These are phyloP conservation scores for Fusarium metavorans DNA, from an alignment of 2,329 filamentous ascomycete genomes.

Conservation along the genomic window DNA sequence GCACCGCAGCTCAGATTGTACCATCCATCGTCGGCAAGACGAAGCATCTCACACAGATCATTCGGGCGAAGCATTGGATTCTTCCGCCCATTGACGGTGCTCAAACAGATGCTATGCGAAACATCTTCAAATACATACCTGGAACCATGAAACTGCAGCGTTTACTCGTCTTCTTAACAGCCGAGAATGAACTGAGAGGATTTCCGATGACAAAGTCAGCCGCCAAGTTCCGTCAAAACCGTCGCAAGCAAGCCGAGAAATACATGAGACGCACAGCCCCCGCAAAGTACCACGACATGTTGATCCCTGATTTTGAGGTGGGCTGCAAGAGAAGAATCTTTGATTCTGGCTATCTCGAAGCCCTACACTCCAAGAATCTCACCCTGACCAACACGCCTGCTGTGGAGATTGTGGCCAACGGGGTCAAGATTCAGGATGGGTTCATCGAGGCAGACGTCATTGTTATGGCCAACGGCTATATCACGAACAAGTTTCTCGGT, in stretches of 20 bases:
- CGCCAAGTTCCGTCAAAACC: constrained; percentile 50
- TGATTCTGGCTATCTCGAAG: constrained; percentile 66
- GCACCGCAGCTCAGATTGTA: constrained; percentile 66
- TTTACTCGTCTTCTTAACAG: constrained; percentile 20
- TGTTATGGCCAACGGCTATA: constrained; percentile 71
- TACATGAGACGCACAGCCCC: constrained; percentile 61
- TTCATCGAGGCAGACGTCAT: constrained; percentile 66
- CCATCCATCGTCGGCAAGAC: constrained; percentile 55
- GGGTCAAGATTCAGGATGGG: neutral
- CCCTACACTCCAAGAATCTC: constrained; percentile 53
- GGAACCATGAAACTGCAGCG: neutral
- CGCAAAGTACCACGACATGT: constrained; percentile 69
- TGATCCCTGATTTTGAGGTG: constrained; percentile 72
- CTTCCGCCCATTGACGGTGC: neutral
- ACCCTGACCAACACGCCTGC: neutral
- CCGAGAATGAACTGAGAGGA: constrained; percentile 47
- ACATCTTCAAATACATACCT: neutral
- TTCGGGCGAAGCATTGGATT: constrained; percentile 59
- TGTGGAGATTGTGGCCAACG: neutral
- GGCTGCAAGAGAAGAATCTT: constrained; percentile 75
- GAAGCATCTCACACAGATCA: constrained; percentile 55
- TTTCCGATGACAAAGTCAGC: constrained; percentile 56
- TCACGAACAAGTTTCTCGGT: constrained; percentile 65
- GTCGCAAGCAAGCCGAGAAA: constrained; percentile 54
- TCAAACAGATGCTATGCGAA: neutral